A percentile compares a stretch with the other conserved stretches of the same genome.
Conservation (phyloP, 2,329 filamentous ascomycete species). For the Neocatenulostroma microsporum region DNA sequence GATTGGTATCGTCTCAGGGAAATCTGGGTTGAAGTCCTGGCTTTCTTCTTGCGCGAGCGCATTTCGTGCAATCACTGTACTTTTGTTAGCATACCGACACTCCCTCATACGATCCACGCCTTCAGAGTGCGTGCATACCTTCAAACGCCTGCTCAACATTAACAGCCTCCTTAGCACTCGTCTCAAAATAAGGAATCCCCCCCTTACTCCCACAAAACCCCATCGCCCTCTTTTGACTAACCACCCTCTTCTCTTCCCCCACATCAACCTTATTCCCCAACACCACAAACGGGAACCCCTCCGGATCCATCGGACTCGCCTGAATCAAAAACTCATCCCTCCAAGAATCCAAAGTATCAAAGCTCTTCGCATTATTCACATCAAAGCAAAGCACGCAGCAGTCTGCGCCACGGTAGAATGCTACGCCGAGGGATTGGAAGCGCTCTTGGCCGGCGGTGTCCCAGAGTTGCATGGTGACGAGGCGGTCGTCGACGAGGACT, state of each 20-base stretch:
- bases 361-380: slow-evolving; percentile 98
- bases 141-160: slow-evolving; percentile 88
- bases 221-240: slow-evolving; percentile 91
- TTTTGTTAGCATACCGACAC: slow-evolving; percentile 9
- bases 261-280: slow-evolving; percentile 99
- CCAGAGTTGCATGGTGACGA: slow-evolving; percentile 99
- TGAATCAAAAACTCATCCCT: slow-evolving; percentile 97
- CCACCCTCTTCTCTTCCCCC: slow-evolving; percentile 93
- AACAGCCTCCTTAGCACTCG: slow-evolving; percentile 95
- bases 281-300: slow-evolving; percentile 97
- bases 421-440: slow-evolving; percentile 93
- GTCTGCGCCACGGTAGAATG: slow-evolving; percentile 95
- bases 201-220: slow-evolving; percentile 97
- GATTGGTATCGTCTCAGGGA: slow-evolving; percentile 96
- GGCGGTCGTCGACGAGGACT: slow-evolving; percentile 89
- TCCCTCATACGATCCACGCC: neutral
- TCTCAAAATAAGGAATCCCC: slow-evolving; percentile 98
- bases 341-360: slow-evolving; percentile 97
- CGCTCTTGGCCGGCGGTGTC: slow-evolving; percentile 95
- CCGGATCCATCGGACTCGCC: slow-evolving; percentile 89
- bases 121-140: slow-evolving; percentile 34
- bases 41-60: slow-evolving; percentile 94
- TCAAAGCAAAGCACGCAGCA: slow-evolving; percentile 98
- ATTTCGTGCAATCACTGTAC: slow-evolving; percentile 83
- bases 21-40: slow-evolving; percentile 95